These are phyloP conservation scores for Teunomyces lycoperdinae DNA, from an alignment of 805 yeast species.

Conservation along the genomic window DNA sequence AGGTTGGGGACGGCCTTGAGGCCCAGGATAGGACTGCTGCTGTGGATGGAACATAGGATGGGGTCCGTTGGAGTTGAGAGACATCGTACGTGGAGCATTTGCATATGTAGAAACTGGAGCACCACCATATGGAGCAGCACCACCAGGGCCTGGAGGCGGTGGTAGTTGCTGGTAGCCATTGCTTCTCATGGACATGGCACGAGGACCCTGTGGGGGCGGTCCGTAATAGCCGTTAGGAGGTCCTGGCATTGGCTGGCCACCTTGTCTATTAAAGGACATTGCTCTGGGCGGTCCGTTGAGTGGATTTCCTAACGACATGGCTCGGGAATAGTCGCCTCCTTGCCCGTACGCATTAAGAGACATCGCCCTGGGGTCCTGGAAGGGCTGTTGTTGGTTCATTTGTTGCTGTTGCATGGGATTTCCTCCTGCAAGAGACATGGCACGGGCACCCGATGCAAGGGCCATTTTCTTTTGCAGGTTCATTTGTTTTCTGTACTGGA, in stretches of 20 bases:
- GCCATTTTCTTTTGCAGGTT: conserved; percentile 64
- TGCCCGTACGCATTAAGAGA: conserved; percentile 9
- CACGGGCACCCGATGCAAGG: conserved; percentile 44
- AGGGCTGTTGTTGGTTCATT: conserved; percentile 4
- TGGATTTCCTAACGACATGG: conserved; percentile 12
- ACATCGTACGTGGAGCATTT: conserved; percentile 27
- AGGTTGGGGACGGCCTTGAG: conserved; percentile 7
- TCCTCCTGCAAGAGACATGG: conserved; percentile 39
- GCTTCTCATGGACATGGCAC: conserved; percentile 9
- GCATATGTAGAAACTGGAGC: conserved; percentile 1
- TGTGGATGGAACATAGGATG: conserved; percentile 5
- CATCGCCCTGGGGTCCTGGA: conserved; percentile 14
- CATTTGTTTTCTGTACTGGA: conserved; percentile 68
- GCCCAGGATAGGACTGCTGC: conserved; percentile 7
- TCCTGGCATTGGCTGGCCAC: conserved; percentile 11
- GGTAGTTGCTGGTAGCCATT: conserved; percentile 4
- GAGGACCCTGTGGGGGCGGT: conserved; percentile 5
- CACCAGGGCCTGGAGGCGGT: background rate
- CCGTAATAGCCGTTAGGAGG: conserved; percentile 5
- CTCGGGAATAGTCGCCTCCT: conserved; percentile 4
- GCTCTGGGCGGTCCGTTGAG: conserved; percentile 27
- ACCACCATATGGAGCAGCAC: background rate
- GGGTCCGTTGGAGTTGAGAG: conserved; percentile 15
- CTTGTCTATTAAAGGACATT: conserved; percentile 20
- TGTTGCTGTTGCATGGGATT: conserved; percentile 21